Conservation (phyloP, 2,329 filamentous ascomycete genomes). For the Colletotrichum filicis region DNA sequence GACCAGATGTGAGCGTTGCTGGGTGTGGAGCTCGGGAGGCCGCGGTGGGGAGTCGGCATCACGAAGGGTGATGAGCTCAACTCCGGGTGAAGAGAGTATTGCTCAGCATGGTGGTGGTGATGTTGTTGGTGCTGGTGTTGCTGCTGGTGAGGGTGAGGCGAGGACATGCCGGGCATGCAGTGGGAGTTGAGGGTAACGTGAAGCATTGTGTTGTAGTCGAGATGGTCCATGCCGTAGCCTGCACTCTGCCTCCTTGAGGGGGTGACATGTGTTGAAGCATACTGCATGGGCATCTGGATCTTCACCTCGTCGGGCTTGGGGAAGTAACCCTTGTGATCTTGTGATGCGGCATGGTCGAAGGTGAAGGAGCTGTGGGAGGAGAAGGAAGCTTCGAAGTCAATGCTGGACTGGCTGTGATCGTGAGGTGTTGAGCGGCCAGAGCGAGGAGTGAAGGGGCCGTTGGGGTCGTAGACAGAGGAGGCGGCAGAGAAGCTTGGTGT, state of each 20-base stretch:
- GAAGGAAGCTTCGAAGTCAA: slow-evolving; percentile 51
- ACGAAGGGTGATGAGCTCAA: slow-evolving; percentile 35
- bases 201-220: slow-evolving; percentile 52
- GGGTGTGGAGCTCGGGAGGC: slow-evolving; percentile 50
- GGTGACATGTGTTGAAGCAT: slow-evolving; percentile 26
- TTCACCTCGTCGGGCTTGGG: slow-evolving; percentile 30
- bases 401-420: slow-evolving; percentile 41
- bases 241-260: slow-evolving; percentile 32
- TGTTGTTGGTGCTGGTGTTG: slow-evolving; percentile 10
- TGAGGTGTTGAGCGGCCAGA: slow-evolving; percentile 57
- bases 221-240: slow-evolving; percentile 40
- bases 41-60: slow-evolving; percentile 35
- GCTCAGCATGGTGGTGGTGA: slow-evolving; percentile 11
- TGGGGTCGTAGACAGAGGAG: slow-evolving; percentile 53
- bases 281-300: slow-evolving; percentile 29
- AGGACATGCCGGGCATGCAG: slow-evolving; percentile 35
- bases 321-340: slow-evolving; percentile 30
- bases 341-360: slow-evolving; percentile 29
- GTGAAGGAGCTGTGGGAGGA: slow-evolving; percentile 40
- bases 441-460: slow-evolving; percentile 56
- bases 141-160: slow-evolving; percentile 19
- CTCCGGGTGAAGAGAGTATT: slow-evolving; percentile 32
- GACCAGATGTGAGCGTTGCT: slow-evolving; percentile 51
- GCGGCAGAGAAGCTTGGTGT: slow-evolving; percentile 42
- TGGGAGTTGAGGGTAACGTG: slow-evolving; percentile 40